Percentiles rank a stretch among this genome's conserved stretches.
Conservation (phyloP, 2,329 filamentous ascomycete genomes). For the Fusarium continuum region DNA sequence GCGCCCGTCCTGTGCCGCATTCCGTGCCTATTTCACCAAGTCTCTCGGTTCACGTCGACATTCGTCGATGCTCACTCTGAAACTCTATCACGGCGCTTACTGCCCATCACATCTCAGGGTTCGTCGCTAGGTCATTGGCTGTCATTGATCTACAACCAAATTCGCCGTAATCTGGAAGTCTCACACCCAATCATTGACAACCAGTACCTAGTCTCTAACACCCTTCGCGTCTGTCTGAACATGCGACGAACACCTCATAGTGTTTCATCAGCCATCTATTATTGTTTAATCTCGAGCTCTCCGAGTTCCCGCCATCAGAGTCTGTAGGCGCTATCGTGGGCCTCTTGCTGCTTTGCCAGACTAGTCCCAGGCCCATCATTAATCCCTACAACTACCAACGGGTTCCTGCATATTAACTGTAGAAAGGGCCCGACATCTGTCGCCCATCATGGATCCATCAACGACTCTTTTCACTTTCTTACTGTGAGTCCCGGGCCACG, state of each 20-base stretch:
- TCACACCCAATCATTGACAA: slow-evolving; percentile 28
- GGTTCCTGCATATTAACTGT: slow-evolving; percentile 42
- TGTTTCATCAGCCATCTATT: slow-evolving; percentile 42
- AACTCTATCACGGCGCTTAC: slow-evolving; percentile 40
- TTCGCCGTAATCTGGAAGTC: slow-evolving; percentile 32
- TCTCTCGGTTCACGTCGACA: slow-evolving; percentile 26
- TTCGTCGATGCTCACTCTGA: slow-evolving; percentile 27
- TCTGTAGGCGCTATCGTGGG: slow-evolving; percentile 42
- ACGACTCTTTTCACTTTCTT: slow-evolving; percentile 76
- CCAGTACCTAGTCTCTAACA: slow-evolving; percentile 22
- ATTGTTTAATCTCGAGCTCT: slow-evolving; percentile 28
- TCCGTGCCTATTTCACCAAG: slow-evolving; percentile 27
- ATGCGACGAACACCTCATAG: slow-evolving; percentile 37
- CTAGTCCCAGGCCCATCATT: slow-evolving; percentile 19
- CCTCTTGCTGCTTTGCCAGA: slow-evolving; percentile 28
- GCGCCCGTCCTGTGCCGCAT: slow-evolving; percentile 36
- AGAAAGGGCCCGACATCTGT: slow-evolving; percentile 19
- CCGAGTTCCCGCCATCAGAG: slow-evolving; percentile 17
- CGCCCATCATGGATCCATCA: slow-evolving; percentile 62
- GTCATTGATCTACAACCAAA: slow-evolving; percentile 7
- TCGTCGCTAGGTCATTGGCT: slow-evolving; percentile 32
- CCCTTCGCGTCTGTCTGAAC: slow-evolving; percentile 36
- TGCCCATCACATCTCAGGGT: slow-evolving; percentile 10
- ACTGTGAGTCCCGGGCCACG: slow-evolving; percentile 63
- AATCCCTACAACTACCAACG: slow-evolving; percentile 19